Evolutionary conservation across 1,139 yeast species (phyloP), one percentile per base, ranked within the genome.

Genomic region (Zygosaccharomyces sapae): DNA sequence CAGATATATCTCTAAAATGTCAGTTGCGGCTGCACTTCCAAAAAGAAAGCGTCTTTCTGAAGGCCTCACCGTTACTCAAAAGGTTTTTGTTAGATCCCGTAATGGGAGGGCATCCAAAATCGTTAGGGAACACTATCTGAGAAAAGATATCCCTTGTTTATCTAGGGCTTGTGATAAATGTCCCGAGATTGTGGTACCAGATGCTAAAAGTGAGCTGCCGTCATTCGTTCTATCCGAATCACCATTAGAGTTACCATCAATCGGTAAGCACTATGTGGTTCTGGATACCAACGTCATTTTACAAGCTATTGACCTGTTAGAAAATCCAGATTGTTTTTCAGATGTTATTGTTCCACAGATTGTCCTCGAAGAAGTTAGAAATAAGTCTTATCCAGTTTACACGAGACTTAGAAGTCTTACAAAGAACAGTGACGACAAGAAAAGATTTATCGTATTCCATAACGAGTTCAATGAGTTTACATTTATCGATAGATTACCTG

Each of bases 341-440:
- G 97, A 94, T 69, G 96, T 90, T 20, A 83, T 94, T 48, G 71
- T 94, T 12, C 96, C 97, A 2, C 98, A 94, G 65, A 85, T 95
- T 2, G 97, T 88, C 1, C 73, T 94, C 39, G 97, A 94, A 59
- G 97, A 94, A 67, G 96, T 90, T 13, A 79, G 88, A 54, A 89
- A 88, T 64, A 75, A 86, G 61, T 86, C 96, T 39, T 79, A 83
- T 59, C 97, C 98, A 2, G 83, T 90, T 24, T 94, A 90, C 63
- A 83, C 86, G 58, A 76, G 98, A 61, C 69, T 92, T 45, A 76
- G 97, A 59, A 79, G 86, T 4, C 71, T 94, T 40, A 82, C 88
- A 13, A 57, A 66, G 36, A 68, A 64, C 41, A 60, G 65, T 35
- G 81, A 82, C 44, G 89, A 85, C 49, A 87, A 80, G 41, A 94